These are phyloP conservation scores for Penicillium sp. DNA, from an alignment of 2,329 filamentous ascomycete genomes.

Conservation along the genomic window DNA sequence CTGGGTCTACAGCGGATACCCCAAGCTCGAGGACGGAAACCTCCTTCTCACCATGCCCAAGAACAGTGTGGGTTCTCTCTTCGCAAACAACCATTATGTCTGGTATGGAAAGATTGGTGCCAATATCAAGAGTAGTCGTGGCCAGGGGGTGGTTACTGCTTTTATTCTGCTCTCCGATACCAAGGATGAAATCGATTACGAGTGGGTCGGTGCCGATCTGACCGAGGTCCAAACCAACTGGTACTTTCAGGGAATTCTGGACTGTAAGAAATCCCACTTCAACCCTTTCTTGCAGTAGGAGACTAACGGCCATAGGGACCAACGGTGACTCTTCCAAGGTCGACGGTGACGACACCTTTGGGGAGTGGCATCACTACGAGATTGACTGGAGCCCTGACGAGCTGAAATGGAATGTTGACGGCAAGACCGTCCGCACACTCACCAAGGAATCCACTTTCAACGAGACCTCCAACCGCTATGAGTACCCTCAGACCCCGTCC, in stretches of 20 bases:
- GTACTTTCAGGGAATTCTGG: slow-evolving; percentile 91
- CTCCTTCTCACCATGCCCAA: slow-evolving; percentile 88
- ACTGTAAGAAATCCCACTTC: slow-evolving; percentile 67
- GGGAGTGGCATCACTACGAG: slow-evolving; percentile 85
- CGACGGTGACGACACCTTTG: slow-evolving; percentile 67
- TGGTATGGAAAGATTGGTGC: slow-evolving; percentile 97
- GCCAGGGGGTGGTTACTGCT: slow-evolving; percentile 89
- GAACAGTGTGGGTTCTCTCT: slow-evolving; percentile 81
- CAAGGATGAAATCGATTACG: slow-evolving; percentile 98
- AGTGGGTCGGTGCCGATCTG: slow-evolving; percentile 85
- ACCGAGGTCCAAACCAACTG: slow-evolving; percentile 86
- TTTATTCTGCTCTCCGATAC: slow-evolving; percentile 96
- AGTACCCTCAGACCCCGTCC: slow-evolving; percentile 88
- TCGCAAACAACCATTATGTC: slow-evolving; percentile 84
- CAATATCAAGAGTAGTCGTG: slow-evolving; percentile 81
- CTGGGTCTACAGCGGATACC: slow-evolving; percentile 86
- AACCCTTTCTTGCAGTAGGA: neutral
- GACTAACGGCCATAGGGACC: slow-evolving; percentile 59
- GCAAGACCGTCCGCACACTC: slow-evolving; percentile 73
- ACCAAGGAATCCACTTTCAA: slow-evolving; percentile 82
- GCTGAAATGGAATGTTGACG: slow-evolving; percentile 87
- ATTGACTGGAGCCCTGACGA: slow-evolving; percentile 89
- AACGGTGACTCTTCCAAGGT: slow-evolving; percentile 73
- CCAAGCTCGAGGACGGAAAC: slow-evolving; percentile 64
- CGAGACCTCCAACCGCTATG: slow-evolving; percentile 76